Percentiles rank a stretch among this genome's conserved stretches.
Evolutionary conservation across 2,329 filamentous ascomycete genomes (phyloP).

Genomic region (Alternaria incomplexa): DNA sequence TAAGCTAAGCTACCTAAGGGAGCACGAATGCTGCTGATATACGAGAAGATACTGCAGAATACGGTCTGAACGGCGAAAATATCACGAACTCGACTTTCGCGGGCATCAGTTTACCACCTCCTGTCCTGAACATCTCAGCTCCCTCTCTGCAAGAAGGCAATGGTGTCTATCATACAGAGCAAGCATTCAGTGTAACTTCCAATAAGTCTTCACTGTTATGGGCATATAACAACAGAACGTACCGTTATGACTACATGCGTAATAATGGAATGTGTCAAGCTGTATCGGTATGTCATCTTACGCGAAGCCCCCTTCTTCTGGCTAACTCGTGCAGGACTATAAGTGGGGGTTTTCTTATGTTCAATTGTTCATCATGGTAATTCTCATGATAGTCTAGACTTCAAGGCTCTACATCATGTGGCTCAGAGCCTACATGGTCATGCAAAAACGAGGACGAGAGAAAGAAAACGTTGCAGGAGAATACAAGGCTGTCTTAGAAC

Average conservation of each 20-base stretch:
- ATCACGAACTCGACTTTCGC: conserved; percentile 7
- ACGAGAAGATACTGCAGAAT: background rate
- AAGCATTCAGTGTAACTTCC: too few species aligned
- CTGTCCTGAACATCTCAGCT: conserved; percentile 14
- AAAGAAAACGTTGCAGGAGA: conserved; percentile 17
- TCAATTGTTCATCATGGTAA: conserved; percentile 22
- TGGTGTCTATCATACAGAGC: too few species aligned
- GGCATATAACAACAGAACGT: conserved; percentile 5
- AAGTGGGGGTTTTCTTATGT: conserved; percentile 36
- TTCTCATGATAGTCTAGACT: conserved; percentile 23
- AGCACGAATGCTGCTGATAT: background rate
- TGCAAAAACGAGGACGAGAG: conserved; percentile 7
- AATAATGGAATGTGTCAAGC: conserved; percentile 19
- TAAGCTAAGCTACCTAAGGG: background rate
- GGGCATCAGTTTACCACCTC: background rate
- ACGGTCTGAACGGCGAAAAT: background rate
- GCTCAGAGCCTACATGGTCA: conserved; percentile 8
- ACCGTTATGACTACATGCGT: background rate
- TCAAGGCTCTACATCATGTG: conserved; percentile 23
- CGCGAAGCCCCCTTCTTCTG: background rate
- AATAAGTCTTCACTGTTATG: background rate
- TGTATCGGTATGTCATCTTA: background rate
- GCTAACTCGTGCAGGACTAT: conserved; percentile 16
- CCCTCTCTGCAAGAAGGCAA: background rate
- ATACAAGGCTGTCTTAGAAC: conserved; percentile 26